Conservation (phyloP, 1,284 basidiomycete genomes). For the Thelephora terrestris region DNA sequence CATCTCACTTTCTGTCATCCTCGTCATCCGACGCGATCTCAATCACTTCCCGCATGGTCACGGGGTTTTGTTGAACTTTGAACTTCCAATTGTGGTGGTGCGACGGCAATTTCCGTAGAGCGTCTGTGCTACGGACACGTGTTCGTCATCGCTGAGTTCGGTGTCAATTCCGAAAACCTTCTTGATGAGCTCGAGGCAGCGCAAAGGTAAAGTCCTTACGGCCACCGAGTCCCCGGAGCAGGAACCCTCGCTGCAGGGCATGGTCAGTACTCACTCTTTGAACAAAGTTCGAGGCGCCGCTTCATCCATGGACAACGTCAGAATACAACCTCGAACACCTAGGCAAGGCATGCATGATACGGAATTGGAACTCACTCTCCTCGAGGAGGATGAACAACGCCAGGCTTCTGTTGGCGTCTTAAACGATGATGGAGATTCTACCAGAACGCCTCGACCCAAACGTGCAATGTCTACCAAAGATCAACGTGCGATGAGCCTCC, state of each 20-base stretch:
- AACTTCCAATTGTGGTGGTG: background rate
- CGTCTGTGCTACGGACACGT: background rate
- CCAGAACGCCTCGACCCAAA: conserved; percentile 27
- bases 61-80: background rate
- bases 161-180: too few relatives aligned
- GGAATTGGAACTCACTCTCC: conserved; percentile 54
- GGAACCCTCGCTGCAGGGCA: too few relatives aligned
- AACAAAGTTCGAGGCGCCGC: conserved; percentile 2
- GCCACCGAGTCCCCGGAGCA: too few relatives aligned
- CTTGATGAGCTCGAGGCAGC: too few relatives aligned
- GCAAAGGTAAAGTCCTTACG: too few relatives aligned
- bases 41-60: background rate
- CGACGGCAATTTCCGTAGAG: too few relatives aligned
- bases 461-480: conserved; percentile 59
- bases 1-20: conserved; percentile 15
- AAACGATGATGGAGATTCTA: conserved; percentile 18
- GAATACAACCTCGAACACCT: conserved; percentile 54
- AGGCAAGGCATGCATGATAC: conserved; percentile 25
- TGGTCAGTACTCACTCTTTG: too few relatives aligned
- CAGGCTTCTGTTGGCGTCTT: conserved; percentile 33
- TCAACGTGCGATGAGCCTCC: conserved; percentile 76
- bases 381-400: conserved; percentile 47
- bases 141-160: background rate
- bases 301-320: conserved; percentile 54
- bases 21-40: conserved; percentile 19